phyloP scores from a whole-genome alignment of 2,329 filamentous ascomycete species.

The Acrocalymma vagum region DNA sequence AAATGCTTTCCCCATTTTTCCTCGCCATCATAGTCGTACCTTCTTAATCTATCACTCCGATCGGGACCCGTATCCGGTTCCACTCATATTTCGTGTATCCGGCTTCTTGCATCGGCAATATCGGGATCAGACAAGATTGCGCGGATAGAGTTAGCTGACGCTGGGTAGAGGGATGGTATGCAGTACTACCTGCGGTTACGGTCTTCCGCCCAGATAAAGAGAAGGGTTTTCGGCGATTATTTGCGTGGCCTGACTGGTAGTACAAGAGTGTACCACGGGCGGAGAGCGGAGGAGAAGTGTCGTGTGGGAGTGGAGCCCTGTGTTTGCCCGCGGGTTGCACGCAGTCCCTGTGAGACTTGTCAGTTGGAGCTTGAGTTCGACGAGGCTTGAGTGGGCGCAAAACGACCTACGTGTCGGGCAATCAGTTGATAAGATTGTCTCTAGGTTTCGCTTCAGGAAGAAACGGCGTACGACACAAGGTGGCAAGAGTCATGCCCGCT shows the following conservation, averaged over 20 bases:
- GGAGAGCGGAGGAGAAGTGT: conserved; percentile 4
- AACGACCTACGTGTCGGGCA: too few relatives aligned
- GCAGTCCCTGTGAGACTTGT: conserved; percentile 13
- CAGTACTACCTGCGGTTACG: conserved; percentile 10
- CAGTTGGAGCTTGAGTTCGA: conserved; percentile 6
- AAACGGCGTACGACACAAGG: too few relatives aligned
- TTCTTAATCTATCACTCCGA: too few relatives aligned
- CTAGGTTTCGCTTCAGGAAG: too few relatives aligned
- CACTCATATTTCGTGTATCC: background rate
- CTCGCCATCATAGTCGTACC: too few relatives aligned
- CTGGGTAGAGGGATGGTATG: too few relatives aligned
- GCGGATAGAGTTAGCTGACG: too few relatives aligned
- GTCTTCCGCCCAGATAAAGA: background rate
- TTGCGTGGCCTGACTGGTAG: conserved; percentile 19
- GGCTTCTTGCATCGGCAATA: conserved; percentile 3
- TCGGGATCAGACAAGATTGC: background rate
- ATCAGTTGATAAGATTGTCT: too few relatives aligned
- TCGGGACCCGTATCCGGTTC: background rate
- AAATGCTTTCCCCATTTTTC: background rate
- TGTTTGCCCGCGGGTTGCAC: conserved; percentile 10
- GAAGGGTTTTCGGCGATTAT: conserved; percentile 19
- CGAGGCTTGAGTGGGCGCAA: too few relatives aligned
- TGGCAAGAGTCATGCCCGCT: too few relatives aligned
- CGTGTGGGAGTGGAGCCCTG: conserved; percentile 2
- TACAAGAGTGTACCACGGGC: conserved; percentile 3